Base-by-base conservation (phyloP, 2,329 filamentous ascomycete species). In the Trichoderma sp. region DNA sequence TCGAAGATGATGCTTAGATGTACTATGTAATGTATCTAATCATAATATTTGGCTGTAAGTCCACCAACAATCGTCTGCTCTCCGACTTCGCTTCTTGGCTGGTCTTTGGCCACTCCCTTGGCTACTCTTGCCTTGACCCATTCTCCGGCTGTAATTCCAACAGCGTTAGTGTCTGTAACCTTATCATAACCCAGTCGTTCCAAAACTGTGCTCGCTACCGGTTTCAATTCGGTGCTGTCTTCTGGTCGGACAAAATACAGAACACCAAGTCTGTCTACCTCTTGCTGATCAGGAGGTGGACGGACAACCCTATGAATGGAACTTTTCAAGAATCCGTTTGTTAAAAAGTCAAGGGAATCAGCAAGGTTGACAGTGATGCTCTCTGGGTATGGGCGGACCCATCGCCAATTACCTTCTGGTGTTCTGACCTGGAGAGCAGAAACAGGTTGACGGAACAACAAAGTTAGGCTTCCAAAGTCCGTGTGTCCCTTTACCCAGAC, bases 251-350 rank as follows among this genome's bases (percentile, higher is more conserved):
- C 79, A 72, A 83, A 83, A 70, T 83, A 83, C n/a, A 83, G 74
- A 1, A 88, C 78, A 0, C 87, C 86, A 4, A 86, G 79, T 0
- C 86, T 81, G 69, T 86, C 83, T 14, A 84, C 75, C 32, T 84
- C 77, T 21, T 82, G 76, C 75, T 85, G 84, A 72, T 85, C 84
- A 0, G 79, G 77, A 0, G 84, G 83, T 2, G 84, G 84, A 0
- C 79, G 81, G 0, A 83, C 80, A 2, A 84, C 83, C 15, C 83
- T 79, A 70, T 85, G 83, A 26, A 84, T 80, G 70, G 81, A 83
- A 73, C 81, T 83, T 77, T 83, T 84, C 2, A 85, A 74, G 72
- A 84, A 84, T 1, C 84, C 83, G 47, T 81, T 79, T 6, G 85
- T 86, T 6, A 51, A 51, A 21, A 51, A 51, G n/a, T 51, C 43